A percentile compares a stretch with the other conserved stretches of the same genome.
phyloP scores from a whole-genome alignment of 805 yeast genomes.

The Wickerhamomyces tratensis region DNA sequence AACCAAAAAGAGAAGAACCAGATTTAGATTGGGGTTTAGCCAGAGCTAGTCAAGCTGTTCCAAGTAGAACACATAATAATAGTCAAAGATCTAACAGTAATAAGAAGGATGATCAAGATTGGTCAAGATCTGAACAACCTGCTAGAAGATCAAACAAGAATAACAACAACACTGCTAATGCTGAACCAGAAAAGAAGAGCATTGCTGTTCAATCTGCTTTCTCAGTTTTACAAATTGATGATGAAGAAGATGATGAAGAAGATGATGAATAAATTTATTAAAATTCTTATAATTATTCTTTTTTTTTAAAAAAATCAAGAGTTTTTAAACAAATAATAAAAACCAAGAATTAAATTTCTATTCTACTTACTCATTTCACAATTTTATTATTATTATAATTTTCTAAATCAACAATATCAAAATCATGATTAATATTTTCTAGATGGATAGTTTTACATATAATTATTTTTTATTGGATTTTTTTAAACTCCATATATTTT shows the following conservation, averaged over 20 bases:
- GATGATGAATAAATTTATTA: slow-evolving; percentile 26
- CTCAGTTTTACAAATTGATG: slow-evolving; percentile 40
- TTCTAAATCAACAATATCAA: too few relatives aligned
- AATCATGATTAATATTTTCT: too few relatives aligned
- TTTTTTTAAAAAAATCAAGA: too few relatives aligned
- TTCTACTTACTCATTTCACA: too few relatives aligned
- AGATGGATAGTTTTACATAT: too few relatives aligned
- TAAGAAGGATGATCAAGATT: slow-evolving; percentile 41
- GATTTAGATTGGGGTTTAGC: slow-evolving; percentile 45
- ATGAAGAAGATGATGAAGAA: slow-evolving; percentile 46
- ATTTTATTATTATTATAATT: too few relatives aligned
- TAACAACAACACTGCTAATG: slow-evolving; percentile 33
- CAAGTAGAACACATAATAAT: slow-evolving; percentile 3
- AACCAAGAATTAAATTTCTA: too few relatives aligned
- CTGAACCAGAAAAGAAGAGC: slow-evolving; percentile 13
- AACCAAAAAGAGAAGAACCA: slow-evolving; percentile 34
- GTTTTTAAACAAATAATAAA: too few relatives aligned
- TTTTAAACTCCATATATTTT: too few relatives aligned
- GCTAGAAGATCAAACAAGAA: slow-evolving; percentile 17
- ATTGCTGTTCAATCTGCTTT: slow-evolving; percentile 35
- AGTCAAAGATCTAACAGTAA: slow-evolving; percentile 1
- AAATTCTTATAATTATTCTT: too few relatives aligned
- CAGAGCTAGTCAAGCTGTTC: slow-evolving; percentile 11
- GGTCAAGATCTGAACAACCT: not conserved
- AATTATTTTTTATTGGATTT: too few relatives aligned